Conservation (phyloP, 2,329 filamentous ascomycete species). For the Fusarium xyrophilum region DNA sequence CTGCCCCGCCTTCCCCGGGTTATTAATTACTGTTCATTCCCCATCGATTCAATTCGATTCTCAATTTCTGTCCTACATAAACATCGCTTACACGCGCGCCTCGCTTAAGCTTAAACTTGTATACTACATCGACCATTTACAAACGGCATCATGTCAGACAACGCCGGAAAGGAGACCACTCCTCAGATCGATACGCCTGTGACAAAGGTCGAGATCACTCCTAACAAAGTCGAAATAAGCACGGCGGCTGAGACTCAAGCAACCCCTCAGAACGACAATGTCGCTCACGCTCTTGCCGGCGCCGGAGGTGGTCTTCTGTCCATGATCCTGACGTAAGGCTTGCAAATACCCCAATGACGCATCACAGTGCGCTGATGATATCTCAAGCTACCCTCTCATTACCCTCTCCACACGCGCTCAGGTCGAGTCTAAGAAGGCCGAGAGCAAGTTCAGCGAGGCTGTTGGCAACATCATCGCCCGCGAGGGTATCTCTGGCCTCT, state of each 20-base stretch:
- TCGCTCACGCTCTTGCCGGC: conserved; percentile 91
- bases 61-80: neutral
- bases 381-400: conserved; percentile 84
- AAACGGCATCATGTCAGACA: conserved; percentile 31
- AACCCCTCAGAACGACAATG: conserved; percentile 90
- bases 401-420: conserved; percentile 97
- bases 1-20: conserved; percentile 30
- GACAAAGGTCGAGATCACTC: conserved; percentile 32
- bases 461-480: conserved; percentile 87
- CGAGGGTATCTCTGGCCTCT: conserved; percentile 87
- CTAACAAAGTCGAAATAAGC: conserved; percentile 20
- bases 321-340: conserved; percentile 85
- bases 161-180: conserved; percentile 31
- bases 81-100: conserved; percentile 1
- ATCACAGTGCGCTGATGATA: conserved; percentile 21
- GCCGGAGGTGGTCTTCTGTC: conserved; percentile 93
- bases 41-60: conserved; percentile 13
- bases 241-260: conserved; percentile 57
- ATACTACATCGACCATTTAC: neutral
- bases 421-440: conserved; percentile 93
- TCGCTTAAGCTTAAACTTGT: conserved; percentile 20
- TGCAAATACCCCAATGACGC: conserved; percentile 3
- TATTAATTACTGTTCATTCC: conserved; percentile 18
- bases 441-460: conserved; percentile 83
- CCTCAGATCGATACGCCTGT: conserved; percentile 29